phyloP scores from a whole-genome alignment of 2,329 filamentous ascomycete species.

The Alternaria gaisen region DNA sequence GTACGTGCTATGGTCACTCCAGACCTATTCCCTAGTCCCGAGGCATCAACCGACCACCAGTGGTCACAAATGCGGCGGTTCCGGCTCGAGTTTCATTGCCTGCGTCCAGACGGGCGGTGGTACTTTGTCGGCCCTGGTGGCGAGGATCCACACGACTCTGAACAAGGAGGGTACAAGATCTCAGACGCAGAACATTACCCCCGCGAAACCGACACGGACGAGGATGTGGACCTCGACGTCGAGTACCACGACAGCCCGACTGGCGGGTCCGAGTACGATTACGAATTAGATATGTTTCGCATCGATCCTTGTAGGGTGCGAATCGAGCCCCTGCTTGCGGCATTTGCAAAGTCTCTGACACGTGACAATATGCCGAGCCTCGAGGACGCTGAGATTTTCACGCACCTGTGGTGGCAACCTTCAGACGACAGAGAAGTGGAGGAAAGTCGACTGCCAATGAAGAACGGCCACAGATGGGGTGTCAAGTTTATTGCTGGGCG shows the following conservation, averaged over 20 bases:
- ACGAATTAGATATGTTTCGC: slow-evolving; percentile 21
- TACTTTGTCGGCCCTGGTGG: slow-evolving; percentile 24
- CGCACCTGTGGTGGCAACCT: slow-evolving; percentile 17
- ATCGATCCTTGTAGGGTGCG: slow-evolving; percentile 20
- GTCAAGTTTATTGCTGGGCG: slow-evolving; percentile 19
- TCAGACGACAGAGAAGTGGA: slow-evolving; percentile 13
- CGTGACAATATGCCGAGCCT: slow-evolving; percentile 20
- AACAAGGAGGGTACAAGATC: slow-evolving; percentile 25
- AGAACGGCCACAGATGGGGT: slow-evolving; percentile 21
- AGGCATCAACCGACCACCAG: slow-evolving; percentile 15
- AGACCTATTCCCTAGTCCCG: slow-evolving; percentile 16
- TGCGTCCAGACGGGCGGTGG: slow-evolving; percentile 24
- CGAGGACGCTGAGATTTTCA: slow-evolving; percentile 21
- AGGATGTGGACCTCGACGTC: not conserved
- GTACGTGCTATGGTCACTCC: slow-evolving; percentile 21
- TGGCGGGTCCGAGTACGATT: slow-evolving; percentile 1
- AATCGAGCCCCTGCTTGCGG: slow-evolving; percentile 20
- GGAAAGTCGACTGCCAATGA: slow-evolving; percentile 10
- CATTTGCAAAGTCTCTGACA: slow-evolving; percentile 18
- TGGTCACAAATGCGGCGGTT: slow-evolving; percentile 25
- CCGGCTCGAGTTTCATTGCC: slow-evolving; percentile 23
- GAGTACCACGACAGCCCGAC: slow-evolving; percentile 1
- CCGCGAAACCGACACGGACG: slow-evolving; percentile 11
- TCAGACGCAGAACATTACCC: slow-evolving; percentile 20
- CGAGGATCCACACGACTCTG: slow-evolving; percentile 23